Evolutionary conservation across 2,329 filamentous ascomycete genomes (phyloP), one percentile per base, ranked within the genome.

Genomic region (Paracoccidioides lutzii): DNA sequence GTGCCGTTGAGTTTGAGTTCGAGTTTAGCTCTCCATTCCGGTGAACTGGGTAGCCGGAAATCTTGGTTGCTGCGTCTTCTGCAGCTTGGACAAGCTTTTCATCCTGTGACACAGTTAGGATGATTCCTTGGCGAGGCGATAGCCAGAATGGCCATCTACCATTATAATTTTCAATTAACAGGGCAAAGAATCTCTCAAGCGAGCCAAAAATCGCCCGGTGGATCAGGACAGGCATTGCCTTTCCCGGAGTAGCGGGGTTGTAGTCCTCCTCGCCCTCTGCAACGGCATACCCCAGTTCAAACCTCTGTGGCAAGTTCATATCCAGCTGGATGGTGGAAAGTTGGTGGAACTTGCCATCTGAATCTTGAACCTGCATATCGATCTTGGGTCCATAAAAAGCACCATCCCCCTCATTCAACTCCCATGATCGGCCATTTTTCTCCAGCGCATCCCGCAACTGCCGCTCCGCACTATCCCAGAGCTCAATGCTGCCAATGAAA

Each of bases 361-460:
- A 84, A 66, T 94, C 89, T 58, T 80, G 81, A 48, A 95, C 71
- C 42, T 94, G 82, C 46, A 95, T 87, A 65, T 95, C 89, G 60
- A 95, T 95, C 73, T 95, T 95, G 37, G 90, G 89, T 0, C 90
- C 89, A 65, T 95, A 95, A 66, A 95, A 95, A 3, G 89, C 89
- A 12, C 90, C 89, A 58, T 94, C 89, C 9, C 88, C 88, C 63
- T 85, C 79, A 59, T 90, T 91, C 56, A 91, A 62, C 2, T 78
- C 79, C 87, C 88, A 95, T 40, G 79, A 72, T 62, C 82, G 80
- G 8, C 83, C 84, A 12, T 78, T 83, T 32, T 73, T 77, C 58
- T 84, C 75, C 41, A 90, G 71, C 0, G 84, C 83, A 54, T 78
- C 71, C 55, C 76, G 81, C 55, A 90, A 71, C 51, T 88, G 83